Conservation (phyloP, 129 eudicot species). For the Centella asiatica region DNA sequence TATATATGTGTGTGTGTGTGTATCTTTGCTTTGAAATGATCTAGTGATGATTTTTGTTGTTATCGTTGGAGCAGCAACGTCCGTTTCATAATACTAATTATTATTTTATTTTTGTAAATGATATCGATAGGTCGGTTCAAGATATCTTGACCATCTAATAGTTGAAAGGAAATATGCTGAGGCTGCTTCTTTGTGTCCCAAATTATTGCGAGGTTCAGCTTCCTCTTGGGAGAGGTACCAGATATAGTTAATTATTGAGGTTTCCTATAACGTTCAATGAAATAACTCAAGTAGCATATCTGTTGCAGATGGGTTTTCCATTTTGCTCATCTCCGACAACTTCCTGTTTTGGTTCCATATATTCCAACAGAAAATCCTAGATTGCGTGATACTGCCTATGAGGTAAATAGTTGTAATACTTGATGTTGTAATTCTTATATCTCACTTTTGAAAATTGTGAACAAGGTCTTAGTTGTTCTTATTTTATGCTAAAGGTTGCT, state of each 20-base stretch:
- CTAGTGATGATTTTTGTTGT: background rate
- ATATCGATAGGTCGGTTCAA: slow-evolving; percentile 63
- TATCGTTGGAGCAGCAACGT: background rate
- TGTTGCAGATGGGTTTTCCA: slow-evolving; percentile 89
- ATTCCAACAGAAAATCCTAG: slow-evolving; percentile 91
- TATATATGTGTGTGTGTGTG: background rate
- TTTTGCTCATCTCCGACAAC: slow-evolving; percentile 98
- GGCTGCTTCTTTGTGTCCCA: slow-evolving; percentile 96
- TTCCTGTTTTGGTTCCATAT: slow-evolving; percentile 84
- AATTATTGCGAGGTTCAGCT: slow-evolving; percentile 81
- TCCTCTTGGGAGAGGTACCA: slow-evolving; percentile 96
- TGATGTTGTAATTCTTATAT: background rate
- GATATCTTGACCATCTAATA: slow-evolving; percentile 87
- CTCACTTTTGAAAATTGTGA: background rate
- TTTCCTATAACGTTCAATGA: background rate
- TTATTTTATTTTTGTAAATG: background rate
- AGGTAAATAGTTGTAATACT: slow-evolving; percentile 38
- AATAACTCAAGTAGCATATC: slow-evolving; percentile 13
- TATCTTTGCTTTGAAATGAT: background rate
- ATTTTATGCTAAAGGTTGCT: slow-evolving; percentile 52
- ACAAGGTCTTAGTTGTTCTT: slow-evolving; percentile 13
- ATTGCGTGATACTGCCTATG: slow-evolving; percentile 92
- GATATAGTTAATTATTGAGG: background rate
- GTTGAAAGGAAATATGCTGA: slow-evolving; percentile 93
- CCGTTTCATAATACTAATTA: background rate